Evolutionary conservation across 1,284 basidiomycete genomes (phyloP).

Genomic region (Cryptococcus sp.): DNA sequence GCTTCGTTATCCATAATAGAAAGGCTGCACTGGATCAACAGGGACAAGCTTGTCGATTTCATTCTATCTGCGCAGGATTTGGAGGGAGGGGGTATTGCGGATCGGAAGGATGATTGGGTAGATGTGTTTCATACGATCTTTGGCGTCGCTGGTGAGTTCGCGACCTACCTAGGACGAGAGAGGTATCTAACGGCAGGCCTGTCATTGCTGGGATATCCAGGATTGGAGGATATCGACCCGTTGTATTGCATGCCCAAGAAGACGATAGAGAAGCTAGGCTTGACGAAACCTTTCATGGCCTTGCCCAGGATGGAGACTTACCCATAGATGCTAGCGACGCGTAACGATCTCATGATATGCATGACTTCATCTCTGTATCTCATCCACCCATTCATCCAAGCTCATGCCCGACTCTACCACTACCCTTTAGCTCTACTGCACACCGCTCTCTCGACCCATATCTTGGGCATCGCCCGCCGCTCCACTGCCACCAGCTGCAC

Average conservation of each 20-base stretch:
- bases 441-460: slow-evolving; percentile 34
- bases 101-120: slow-evolving; percentile 85
- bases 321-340: too few species aligned
- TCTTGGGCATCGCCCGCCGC: slow-evolving; percentile 26
- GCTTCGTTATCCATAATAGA: slow-evolving; percentile 80
- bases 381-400: too few species aligned
- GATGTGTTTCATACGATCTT: slow-evolving; percentile 97
- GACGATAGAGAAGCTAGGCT: slow-evolving; percentile 62
- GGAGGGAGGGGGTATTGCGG: slow-evolving; percentile 88
- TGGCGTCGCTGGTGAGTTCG: slow-evolving; percentile 71
- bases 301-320: slow-evolving; percentile 14
- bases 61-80: slow-evolving; percentile 89
- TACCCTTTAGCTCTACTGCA: slow-evolving; percentile 18
- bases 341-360: slow-evolving; percentile 4
- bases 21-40: slow-evolving; percentile 84
- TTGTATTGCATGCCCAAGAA: slow-evolving; percentile 91
- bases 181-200: slow-evolving; percentile 56
- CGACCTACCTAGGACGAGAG: neutral
- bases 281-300: slow-evolving; percentile 45
- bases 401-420: too few species aligned
- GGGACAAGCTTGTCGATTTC: slow-evolving; percentile 69
- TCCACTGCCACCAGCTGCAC: slow-evolving; percentile 6
- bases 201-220: slow-evolving; percentile 82
- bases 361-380: too few species aligned
- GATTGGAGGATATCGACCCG: slow-evolving; percentile 77